Conservation (phyloP, 306 rosid genomes). For the Dryas octopetala region DNA sequence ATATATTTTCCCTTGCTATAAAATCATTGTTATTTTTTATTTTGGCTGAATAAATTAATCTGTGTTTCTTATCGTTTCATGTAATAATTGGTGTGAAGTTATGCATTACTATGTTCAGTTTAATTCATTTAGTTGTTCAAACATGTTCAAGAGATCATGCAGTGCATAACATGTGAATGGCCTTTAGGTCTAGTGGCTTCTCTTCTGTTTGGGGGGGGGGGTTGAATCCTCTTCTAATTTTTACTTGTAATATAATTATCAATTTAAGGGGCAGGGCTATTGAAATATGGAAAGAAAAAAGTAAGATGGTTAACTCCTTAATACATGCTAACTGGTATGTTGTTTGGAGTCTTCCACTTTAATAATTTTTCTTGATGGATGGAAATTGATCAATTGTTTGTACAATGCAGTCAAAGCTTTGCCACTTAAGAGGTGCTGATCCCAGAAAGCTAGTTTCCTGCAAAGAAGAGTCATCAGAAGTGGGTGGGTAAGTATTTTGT, state of each 20-base stretch:
- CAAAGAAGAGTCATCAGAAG: constrained; percentile 91
- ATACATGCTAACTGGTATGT: background rate
- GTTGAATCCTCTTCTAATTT: background rate
- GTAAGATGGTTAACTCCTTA: background rate
- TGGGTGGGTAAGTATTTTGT: constrained; percentile 89
- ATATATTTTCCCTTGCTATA: background rate
- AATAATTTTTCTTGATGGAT: background rate
- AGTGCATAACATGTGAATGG: background rate
- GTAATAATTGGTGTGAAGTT: background rate
- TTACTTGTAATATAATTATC: background rate
- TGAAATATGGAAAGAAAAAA: background rate
- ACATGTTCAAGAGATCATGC: background rate
- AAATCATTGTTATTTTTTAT: background rate
- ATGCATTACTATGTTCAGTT: background rate
- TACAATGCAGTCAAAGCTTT: constrained; percentile 74
- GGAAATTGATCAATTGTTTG: constrained; percentile 10
- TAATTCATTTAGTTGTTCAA: background rate
- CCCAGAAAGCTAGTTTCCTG: constrained; percentile 60
- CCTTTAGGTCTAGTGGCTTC: background rate
- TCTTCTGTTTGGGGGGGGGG: background rate
- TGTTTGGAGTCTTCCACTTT: background rate
- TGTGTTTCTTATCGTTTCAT: background rate
- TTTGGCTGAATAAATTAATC: background rate
- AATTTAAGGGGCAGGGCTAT: background rate
- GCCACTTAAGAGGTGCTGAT: constrained; percentile 65